These are phyloP conservation scores for Plantago coronopus DNA, from an alignment of 305 asterid genomes.

Conservation along the genomic window DNA sequence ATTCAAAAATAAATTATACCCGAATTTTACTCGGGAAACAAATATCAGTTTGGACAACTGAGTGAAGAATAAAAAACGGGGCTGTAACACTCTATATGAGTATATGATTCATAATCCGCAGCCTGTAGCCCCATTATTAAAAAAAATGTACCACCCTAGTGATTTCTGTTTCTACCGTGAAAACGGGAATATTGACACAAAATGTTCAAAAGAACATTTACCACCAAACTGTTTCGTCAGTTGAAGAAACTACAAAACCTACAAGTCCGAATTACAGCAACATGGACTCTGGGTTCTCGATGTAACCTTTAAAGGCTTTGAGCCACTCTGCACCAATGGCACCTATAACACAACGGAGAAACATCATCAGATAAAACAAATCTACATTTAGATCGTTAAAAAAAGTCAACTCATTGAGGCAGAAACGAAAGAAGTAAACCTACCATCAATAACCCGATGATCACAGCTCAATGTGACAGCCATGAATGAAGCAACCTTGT, in stretches of 20 bases:
- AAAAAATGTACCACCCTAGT: conserved; percentile 21
- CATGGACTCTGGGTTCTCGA: conserved; percentile 86
- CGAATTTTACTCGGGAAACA: not conserved
- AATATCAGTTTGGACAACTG: not conserved
- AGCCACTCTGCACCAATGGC: conserved; percentile 97
- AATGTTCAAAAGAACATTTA: conserved; percentile 14
- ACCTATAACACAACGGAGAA: conserved; percentile 37
- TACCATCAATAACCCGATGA: conserved; percentile 91
- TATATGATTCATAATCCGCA: conserved; percentile 21
- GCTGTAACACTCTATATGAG: conserved; percentile 29
- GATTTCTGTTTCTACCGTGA: conserved; percentile 4
- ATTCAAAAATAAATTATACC: not conserved
- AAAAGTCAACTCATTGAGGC: not conserved
- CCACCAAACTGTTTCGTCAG: conserved; percentile 16
- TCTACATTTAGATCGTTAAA: not conserved
- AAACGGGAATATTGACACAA: conserved; percentile 14
- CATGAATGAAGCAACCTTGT: conserved; percentile 66
- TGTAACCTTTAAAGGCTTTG: conserved; percentile 88
- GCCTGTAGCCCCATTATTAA: conserved; percentile 31
- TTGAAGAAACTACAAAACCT: conserved; percentile 8
- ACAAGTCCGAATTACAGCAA: conserved; percentile 41
- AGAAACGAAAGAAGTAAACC: conserved; percentile 8
- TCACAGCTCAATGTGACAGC: conserved; percentile 82
- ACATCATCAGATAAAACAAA: conserved; percentile 7
- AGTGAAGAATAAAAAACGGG: conserved; percentile 5